A percentile compares a stretch with the other conserved stretches of the same genome.
Conservation (phyloP, 2,329 filamentous ascomycete genomes). For the Colletotrichum truncatum region DNA sequence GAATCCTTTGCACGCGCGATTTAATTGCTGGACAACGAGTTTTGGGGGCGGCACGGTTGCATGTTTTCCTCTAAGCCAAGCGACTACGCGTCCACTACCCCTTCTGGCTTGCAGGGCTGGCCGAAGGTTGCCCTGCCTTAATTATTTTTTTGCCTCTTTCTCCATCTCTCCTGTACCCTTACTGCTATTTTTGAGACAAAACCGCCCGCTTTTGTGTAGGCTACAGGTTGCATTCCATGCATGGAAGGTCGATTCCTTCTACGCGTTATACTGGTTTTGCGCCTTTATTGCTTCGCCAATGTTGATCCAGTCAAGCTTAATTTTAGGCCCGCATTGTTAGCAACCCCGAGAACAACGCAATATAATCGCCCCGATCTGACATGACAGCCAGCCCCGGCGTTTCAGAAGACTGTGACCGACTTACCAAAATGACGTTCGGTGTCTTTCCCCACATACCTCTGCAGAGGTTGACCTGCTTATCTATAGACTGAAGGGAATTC, state of each 20-base stretch:
- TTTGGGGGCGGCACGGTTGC: background rate
- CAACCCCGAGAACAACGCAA: background rate
- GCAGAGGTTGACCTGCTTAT: conserved; percentile 40
- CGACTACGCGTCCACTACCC: background rate
- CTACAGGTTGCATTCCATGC: background rate
- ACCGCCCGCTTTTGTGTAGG: background rate
- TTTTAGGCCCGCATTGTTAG: conserved; percentile 33
- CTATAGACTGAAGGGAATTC: conserved; percentile 45
- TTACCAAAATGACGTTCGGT: conserved; percentile 47
- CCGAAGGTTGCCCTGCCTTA: background rate
- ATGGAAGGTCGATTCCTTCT: conserved; percentile 32
- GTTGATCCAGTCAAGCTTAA: conserved; percentile 53
- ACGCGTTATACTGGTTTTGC: conserved; percentile 48
- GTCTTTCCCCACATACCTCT: conserved; percentile 34
- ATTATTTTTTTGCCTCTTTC: too few relatives aligned
- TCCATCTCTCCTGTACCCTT: background rate
- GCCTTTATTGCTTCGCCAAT: conserved; percentile 49
- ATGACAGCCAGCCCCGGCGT: background rate
- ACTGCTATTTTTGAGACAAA: background rate
- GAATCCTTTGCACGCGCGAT: background rate
- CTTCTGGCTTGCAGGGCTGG: background rate
- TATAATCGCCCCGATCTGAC: background rate
- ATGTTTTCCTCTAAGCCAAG: background rate
- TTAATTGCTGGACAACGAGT: background rate
- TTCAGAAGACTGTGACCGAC: conserved; percentile 16